These are phyloP conservation scores for Ceratobasidium sp. DNA, from an alignment of 1,284 basidiomycete genomes.

Conservation along the genomic window DNA sequence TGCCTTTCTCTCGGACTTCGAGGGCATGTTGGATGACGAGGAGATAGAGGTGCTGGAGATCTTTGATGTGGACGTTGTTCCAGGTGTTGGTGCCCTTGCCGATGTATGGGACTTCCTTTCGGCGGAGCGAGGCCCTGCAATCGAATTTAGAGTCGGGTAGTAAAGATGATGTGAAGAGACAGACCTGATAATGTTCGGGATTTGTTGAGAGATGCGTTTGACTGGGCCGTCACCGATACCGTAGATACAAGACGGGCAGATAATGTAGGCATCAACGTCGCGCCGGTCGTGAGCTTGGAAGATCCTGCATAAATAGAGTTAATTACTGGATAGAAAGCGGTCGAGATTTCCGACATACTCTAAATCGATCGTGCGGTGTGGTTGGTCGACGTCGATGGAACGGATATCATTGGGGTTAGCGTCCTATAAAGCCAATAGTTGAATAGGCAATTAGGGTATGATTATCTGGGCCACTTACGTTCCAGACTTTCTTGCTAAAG, in stretches of 20 bases:
- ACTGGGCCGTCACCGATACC: conserved; percentile 55
- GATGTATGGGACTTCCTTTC: conserved; percentile 54
- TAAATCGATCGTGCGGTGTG: conserved; percentile 54
- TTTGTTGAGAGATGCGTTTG: conserved; percentile 41
- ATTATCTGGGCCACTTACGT: conserved; percentile 46
- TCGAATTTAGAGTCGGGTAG: conserved; percentile 10
- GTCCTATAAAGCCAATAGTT: conserved; percentile 16
- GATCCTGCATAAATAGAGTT: conserved; percentile 54
- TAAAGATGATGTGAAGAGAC: not conserved
- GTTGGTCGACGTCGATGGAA: conserved; percentile 50
- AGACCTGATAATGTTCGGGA: conserved; percentile 51
- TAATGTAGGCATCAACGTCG: conserved; percentile 56
- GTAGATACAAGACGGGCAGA: conserved; percentile 59
- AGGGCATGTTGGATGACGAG: conserved; percentile 51
- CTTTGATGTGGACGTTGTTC: conserved; percentile 51
- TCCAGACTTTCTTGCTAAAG: conserved; percentile 44
- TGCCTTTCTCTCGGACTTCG: not conserved
- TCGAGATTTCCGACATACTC: conserved; percentile 42
- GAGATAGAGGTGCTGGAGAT: conserved; percentile 51
- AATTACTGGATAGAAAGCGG: conserved; percentile 52
- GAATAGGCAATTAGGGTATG: not conserved
- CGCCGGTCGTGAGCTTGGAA: conserved; percentile 55
- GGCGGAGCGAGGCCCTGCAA: conserved; percentile 55
- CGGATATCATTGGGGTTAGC: conserved; percentile 50
- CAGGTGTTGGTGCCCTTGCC: conserved; percentile 56